Evolutionary conservation across 306 rosid genomes (phyloP), one percentile per base, ranked within the genome.

Genomic region (Trifolium pratense): DNA sequence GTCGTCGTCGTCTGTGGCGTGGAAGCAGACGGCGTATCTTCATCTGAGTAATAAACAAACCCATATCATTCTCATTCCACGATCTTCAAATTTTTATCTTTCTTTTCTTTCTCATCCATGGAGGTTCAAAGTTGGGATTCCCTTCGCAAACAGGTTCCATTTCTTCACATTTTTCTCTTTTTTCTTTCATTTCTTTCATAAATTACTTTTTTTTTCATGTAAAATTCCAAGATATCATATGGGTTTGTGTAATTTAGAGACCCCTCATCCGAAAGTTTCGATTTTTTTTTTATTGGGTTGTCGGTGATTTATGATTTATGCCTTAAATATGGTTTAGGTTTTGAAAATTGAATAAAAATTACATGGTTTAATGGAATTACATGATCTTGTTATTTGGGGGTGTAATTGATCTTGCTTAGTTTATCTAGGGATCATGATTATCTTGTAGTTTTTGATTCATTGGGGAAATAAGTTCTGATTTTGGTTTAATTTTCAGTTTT

Each of bases 41-140:
- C 68, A 51, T 78, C 84, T 21, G 56, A 77, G 46, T 51, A 77
- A 51, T 88, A 58, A 75, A 29, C 42, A n/a, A 0, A 4, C 6
- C 32, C 32, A 26, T 58, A 18, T 26, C 46, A 20, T 70, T 43
- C 63, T 37, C 63, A 18, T 12, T 12, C 51, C 12, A 16, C 34
- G 7, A 6, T 1, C 49, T 60, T 67, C 26, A 21, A 2, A 3
- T 73, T 62, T 17, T 12, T 1, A 26, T 59, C 21, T 16, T 66
- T 66, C 3, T 62, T 51, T 63, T 26, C 16, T 43, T 42, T 43
- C 2, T 71, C 26, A 65, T 26, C 70, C 66, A 92, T 89, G 97
- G 97, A 92, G 68, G 76, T 80, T 36, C 78, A 83, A 7, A 86
- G 68, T 87, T 92, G 97, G 97, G 96, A 92, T 78, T 87, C 96